phyloP scores from a whole-genome alignment of 208 protist genomes.

The Trypanosoma rangeli region DNA sequence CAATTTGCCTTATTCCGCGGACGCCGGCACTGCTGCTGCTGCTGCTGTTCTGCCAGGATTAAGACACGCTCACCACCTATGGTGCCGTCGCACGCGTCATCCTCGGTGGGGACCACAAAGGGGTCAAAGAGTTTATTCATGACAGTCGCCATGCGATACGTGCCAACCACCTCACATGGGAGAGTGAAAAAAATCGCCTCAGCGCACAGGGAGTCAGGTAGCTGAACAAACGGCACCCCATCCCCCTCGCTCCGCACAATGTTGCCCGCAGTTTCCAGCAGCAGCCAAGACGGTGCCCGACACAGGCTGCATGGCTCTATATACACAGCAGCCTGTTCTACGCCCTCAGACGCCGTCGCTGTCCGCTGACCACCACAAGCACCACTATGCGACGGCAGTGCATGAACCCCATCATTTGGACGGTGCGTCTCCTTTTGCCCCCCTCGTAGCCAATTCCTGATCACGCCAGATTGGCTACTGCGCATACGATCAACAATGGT shows the following conservation, averaged over 20 bases:
- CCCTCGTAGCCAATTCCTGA: not conserved
- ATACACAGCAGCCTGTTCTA: not conserved
- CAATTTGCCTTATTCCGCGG: not conserved
- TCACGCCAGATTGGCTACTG: not conserved
- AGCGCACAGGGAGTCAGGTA: slow-evolving; percentile 18
- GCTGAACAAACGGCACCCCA: slow-evolving; percentile 1
- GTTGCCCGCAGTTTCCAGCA: slow-evolving; percentile 32
- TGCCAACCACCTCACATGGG: slow-evolving; percentile 34
- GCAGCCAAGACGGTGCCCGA: slow-evolving; percentile 27
- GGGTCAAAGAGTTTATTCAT: slow-evolving; percentile 36
- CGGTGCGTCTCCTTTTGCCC: not conserved
- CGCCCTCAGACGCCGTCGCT: not conserved
- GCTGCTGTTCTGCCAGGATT: not conserved
- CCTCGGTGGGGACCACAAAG: slow-evolving; percentile 7
- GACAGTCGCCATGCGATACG: slow-evolving; percentile 16
- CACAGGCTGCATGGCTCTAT: not conserved
- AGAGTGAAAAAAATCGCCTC: slow-evolving; percentile 39
- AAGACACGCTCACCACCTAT: not conserved
- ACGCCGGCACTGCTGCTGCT: not conserved
- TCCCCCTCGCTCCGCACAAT: slow-evolving; percentile 18
- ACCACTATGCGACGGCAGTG: not conserved
- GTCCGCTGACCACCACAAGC: not conserved
- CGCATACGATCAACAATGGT: slow-evolving; percentile 15
- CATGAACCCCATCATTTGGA: not conserved
- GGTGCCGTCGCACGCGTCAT: not conserved